Conservation (phyloP, 2,329 filamentous ascomycete genomes). For the Pestalotiopsis sp. region DNA sequence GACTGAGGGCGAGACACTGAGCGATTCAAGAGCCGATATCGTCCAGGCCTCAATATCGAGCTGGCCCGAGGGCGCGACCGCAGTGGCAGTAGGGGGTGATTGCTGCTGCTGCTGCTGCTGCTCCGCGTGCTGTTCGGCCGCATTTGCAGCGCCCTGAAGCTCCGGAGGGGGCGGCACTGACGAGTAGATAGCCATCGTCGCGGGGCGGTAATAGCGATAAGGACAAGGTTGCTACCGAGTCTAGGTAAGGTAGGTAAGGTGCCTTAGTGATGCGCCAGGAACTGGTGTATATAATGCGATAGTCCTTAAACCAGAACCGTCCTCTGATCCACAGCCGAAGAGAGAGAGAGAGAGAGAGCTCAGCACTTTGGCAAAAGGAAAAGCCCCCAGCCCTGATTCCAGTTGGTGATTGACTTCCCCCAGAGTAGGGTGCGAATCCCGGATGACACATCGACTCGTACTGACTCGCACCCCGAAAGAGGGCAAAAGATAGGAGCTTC, state of each 20-base stretch:
- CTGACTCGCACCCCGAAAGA: constrained; percentile 7
- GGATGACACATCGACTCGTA: constrained; percentile 11
- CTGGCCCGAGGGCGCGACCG: constrained; percentile 30
- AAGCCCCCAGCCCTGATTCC: not conserved
- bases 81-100: constrained; percentile 15
- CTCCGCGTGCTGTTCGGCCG: constrained; percentile 17
- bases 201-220: not conserved
- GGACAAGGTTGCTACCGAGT: not conserved
- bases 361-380: not conserved
- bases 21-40: constrained; percentile 54
- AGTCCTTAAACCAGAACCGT: not conserved
- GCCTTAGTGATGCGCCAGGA: not conserved
- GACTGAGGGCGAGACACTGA: constrained; percentile 54
- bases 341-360: not conserved
- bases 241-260: not conserved
- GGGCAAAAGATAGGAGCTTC: constrained; percentile 5
- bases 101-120: constrained; percentile 18
- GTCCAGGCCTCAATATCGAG: constrained; percentile 71
- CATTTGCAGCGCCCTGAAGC: constrained; percentile 24
- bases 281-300: not conserved
- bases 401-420: not conserved
- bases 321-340: not conserved
- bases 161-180: constrained; percentile 52
- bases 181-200: constrained; percentile 47
- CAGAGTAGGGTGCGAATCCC: not conserved